These are phyloP conservation scores for Clarireedia paspali DNA, from an alignment of 2,329 filamentous ascomycete species.

Conservation along the genomic window DNA sequence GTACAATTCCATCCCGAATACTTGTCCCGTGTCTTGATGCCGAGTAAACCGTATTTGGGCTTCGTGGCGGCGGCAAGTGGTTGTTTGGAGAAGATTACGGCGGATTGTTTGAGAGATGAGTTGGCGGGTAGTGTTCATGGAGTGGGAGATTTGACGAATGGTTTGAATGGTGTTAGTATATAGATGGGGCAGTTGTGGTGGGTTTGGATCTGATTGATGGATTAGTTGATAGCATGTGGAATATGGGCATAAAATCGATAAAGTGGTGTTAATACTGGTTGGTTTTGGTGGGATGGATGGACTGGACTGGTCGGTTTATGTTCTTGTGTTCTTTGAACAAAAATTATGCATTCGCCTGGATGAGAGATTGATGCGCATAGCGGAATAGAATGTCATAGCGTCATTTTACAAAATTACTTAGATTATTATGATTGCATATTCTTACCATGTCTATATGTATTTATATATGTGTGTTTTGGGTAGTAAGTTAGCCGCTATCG, in stretches of 20 bases:
- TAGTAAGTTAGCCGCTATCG: too few species aligned
- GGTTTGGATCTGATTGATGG: too few species aligned
- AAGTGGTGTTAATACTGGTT: neutral
- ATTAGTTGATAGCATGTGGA: too few species aligned
- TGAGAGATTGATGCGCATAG: too few species aligned
- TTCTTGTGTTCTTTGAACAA: too few species aligned
- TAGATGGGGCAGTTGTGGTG: neutral
- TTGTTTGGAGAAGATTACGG: conserved; percentile 25
- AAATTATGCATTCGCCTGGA: too few species aligned
- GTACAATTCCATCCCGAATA: conserved; percentile 91
- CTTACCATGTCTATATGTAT: too few species aligned
- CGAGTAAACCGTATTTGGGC: conserved; percentile 70
- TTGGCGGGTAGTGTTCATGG: conserved; percentile 2
- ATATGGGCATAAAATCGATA: too few species aligned
- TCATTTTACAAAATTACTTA: too few species aligned
- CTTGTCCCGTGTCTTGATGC: conserved; percentile 64
- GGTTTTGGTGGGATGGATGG: neutral
- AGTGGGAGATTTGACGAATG: conserved; percentile 1
- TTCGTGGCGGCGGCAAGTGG: conserved; percentile 65
- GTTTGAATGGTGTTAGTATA: conserved; percentile 6
- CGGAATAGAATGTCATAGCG: too few species aligned
- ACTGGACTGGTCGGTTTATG: neutral
- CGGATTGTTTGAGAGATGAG: conserved; percentile 7
- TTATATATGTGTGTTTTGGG: too few species aligned
- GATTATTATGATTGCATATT: too few species aligned